Percentiles rank a stretch among this genome's conserved stretches.
These are phyloP conservation scores for Tuber calosporum DNA, from an alignment of 495 filamentous ascomycete genomes.

Conservation along the genomic window DNA sequence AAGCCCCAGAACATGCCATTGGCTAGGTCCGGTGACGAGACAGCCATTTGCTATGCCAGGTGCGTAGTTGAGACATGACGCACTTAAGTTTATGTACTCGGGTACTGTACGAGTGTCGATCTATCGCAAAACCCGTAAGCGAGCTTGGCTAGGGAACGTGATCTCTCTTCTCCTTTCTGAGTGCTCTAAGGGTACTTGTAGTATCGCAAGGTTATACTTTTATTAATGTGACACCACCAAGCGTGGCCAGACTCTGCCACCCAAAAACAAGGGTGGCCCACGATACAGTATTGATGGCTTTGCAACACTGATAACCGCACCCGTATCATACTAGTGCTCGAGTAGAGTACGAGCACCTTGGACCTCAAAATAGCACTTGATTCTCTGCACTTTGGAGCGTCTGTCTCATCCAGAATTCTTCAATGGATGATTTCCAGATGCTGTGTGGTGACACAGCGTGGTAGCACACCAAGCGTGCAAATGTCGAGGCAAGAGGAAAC, in stretches of 20 bases:
- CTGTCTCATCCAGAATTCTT: neutral
- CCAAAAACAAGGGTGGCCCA: neutral
- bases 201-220: too few species aligned
- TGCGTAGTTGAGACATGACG: conserved; percentile 1
- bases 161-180: neutral
- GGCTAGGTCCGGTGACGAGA: neutral
- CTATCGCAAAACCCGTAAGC: neutral
- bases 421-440: neutral
- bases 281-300: neutral
- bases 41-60: neutral
- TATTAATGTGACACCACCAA: too few species aligned
- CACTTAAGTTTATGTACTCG: neutral
- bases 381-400: neutral
- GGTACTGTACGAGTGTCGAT: too few species aligned
- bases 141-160: neutral
- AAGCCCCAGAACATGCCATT: neutral
- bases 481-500: neutral
- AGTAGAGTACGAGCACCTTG: too few species aligned
- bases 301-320: too few species aligned
- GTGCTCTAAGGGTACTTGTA: neutral
- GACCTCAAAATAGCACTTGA: neutral
- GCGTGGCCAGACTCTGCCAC: neutral
- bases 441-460: neutral
- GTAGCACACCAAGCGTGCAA: neutral
- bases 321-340: too few species aligned